Evolutionary conservation across 306 rosid genomes (phyloP).

Genomic region (Begonia peltatifolia): DNA sequence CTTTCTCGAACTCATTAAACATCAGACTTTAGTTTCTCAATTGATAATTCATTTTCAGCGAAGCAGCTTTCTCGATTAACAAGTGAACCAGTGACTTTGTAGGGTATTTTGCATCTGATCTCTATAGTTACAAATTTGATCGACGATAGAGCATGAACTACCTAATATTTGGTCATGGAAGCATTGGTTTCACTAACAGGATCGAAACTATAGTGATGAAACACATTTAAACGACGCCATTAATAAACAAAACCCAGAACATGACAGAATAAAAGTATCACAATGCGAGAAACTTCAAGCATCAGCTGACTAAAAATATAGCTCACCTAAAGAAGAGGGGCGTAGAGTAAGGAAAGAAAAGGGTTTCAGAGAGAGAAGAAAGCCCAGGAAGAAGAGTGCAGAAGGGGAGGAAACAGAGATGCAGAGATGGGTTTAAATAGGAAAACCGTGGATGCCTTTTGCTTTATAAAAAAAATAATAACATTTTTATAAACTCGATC

Average conservation of each 20-base stretch:
- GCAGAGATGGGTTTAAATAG: slow-evolving; percentile 39
- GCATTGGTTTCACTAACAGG: no score
- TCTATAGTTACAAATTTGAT: no score
- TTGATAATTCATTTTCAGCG: no score
- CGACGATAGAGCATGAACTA: no score
- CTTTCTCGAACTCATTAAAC: neutral
- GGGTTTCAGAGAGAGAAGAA: neutral
- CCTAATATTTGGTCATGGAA: no score
- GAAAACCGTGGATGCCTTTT: slow-evolving; percentile 11
- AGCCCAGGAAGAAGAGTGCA: slow-evolving; percentile 18
- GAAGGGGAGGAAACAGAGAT: slow-evolving; percentile 38
- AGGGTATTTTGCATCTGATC: no score
- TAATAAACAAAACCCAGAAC: neutral
- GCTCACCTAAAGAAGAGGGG: slow-evolving; percentile 1
- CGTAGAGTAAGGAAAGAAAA: neutral
- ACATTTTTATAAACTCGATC: no score
- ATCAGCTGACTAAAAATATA: slow-evolving; percentile 6
- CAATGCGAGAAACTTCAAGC: neutral
- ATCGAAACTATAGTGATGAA: no score
- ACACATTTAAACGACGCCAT: neutral
- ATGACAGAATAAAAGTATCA: neutral
- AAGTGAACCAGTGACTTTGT: no score
- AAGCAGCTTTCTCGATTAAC: no score
- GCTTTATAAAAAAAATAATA: neutral
- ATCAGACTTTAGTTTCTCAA: neutral